Conservation (phyloP, 495 filamentous ascomycete species). For the Talaromyces nanjingensis region DNA sequence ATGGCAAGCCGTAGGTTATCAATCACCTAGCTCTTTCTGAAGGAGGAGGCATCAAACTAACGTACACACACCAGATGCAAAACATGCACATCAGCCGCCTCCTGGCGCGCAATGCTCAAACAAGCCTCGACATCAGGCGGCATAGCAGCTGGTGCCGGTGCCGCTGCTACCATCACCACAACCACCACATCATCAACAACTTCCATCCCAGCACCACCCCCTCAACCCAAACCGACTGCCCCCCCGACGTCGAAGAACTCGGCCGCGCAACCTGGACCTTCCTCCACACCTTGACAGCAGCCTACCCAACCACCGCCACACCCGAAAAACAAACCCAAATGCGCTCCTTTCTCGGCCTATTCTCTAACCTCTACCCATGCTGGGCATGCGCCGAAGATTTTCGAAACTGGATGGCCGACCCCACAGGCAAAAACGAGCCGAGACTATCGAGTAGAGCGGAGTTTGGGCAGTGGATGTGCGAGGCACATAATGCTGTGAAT, state of each 20-base stretch:
- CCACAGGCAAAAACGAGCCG: slow-evolving; percentile 55
- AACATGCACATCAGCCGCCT: slow-evolving; percentile 68
- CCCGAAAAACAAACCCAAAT: slow-evolving; percentile 64
- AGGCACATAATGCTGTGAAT: slow-evolving; percentile 98
- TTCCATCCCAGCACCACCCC: slow-evolving; percentile 18
- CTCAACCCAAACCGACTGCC: slow-evolving; percentile 32
- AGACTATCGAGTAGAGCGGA: slow-evolving; percentile 58
- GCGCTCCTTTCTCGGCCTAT: slow-evolving; percentile 67
- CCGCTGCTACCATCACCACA: slow-evolving; percentile 11
- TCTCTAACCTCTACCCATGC: slow-evolving; percentile 85
- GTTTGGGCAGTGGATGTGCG: slow-evolving; percentile 92
- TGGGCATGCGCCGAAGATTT: slow-evolving; percentile 95
- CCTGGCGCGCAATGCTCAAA: slow-evolving; percentile 64
- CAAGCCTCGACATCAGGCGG: slow-evolving; percentile 20
- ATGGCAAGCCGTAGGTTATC: slow-evolving; percentile 85
- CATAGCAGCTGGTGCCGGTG: slow-evolving; percentile 9
- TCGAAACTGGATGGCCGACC: slow-evolving; percentile 65
- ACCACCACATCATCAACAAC: slow-evolving; percentile 16
- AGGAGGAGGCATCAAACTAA: slow-evolving; percentile 9
- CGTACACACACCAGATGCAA: slow-evolving; percentile 62
- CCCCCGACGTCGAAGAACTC: slow-evolving; percentile 64
- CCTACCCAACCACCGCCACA: slow-evolving; percentile 67
- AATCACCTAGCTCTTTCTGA: slow-evolving; percentile 7
- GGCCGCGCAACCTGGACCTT: slow-evolving; percentile 89
- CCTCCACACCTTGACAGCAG: slow-evolving; percentile 81